A percentile compares a stretch with the other conserved stretches of the same genome.
These are phyloP conservation scores for Pezicula rhizophila DNA, from an alignment of 2,329 filamentous ascomycete species.

Conservation along the genomic window DNA sequence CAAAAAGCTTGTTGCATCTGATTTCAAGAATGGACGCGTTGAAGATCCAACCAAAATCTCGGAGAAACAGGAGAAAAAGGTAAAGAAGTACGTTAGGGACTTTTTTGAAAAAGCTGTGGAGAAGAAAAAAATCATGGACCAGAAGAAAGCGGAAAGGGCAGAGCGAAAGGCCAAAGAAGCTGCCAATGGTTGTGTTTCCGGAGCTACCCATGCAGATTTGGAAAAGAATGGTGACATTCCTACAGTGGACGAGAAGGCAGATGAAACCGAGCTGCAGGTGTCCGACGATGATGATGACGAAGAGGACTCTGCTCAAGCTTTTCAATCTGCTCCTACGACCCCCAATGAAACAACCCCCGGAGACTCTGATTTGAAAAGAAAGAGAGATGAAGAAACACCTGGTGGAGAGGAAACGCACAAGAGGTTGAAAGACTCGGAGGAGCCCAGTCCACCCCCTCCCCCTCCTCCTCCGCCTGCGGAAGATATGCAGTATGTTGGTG, in stretches of 20 bases:
- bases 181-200: constrained; percentile 17
- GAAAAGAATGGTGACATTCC: constrained; percentile 30
- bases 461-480: constrained; percentile 21
- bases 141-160: constrained; percentile 52
- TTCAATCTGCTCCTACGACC: constrained; percentile 38
- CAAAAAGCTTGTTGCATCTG: constrained; percentile 85
- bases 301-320: constrained; percentile 37
- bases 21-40: constrained; percentile 87
- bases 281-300: constrained; percentile 10
- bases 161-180: constrained; percentile 13
- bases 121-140: constrained; percentile 66
- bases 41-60: constrained; percentile 71
- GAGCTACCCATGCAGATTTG: constrained; percentile 1
- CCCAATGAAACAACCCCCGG: constrained; percentile 28
- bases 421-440: constrained; percentile 23
- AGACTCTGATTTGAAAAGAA: constrained; percentile 50
- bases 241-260: constrained; percentile 28
- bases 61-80: constrained; percentile 72
- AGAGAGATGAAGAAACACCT: constrained; percentile 44
- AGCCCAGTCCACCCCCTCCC: constrained; percentile 22
- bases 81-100: constrained; percentile 77
- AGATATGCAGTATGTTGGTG: constrained; percentile 4
- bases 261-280: constrained; percentile 34
- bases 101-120: constrained; percentile 81
- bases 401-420: constrained; percentile 20